phyloP scores from a whole-genome alignment of 305 asterid genomes.

The Rubia tinctorum region DNA sequence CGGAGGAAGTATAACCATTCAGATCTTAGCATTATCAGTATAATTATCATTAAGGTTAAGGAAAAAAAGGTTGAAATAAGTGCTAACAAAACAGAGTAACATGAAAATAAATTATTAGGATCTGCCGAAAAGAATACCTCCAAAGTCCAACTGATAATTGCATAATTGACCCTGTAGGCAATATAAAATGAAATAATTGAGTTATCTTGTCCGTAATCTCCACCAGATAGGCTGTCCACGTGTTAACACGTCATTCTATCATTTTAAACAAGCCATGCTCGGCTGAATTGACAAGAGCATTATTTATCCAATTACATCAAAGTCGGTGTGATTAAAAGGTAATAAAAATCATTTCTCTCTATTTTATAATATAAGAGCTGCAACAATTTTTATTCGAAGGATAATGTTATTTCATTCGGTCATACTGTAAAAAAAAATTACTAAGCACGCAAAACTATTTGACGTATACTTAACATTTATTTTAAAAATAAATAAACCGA shows the following conservation, averaged over 20 bases:
- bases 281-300: background rate
- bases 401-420: no score
- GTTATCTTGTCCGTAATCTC: background rate
- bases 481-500: no score
- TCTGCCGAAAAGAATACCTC: background rate
- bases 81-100: background rate
- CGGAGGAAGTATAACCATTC: no score
- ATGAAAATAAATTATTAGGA: background rate
- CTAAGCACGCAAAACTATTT: no score
- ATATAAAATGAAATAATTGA: slow-evolving; percentile 9
- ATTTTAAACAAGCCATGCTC: background rate
- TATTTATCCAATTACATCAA: background rate
- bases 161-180: background rate
- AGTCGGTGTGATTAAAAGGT: background rate
- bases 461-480: no score
- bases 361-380: background rate
- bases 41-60: no score
- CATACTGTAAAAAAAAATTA: no score
- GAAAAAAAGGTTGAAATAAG: no score
- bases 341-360: background rate
- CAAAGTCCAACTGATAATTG: background rate
- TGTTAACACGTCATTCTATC: slow-evolving; percentile 24
- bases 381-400: background rate
- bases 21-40: background rate
- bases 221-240: slow-evolving; percentile 8